Evolutionary conservation across 768 basidiomycete genomes (phyloP), one percentile per base, ranked within the genome.

Genomic region (Pleurotus tuoliensis): DNA sequence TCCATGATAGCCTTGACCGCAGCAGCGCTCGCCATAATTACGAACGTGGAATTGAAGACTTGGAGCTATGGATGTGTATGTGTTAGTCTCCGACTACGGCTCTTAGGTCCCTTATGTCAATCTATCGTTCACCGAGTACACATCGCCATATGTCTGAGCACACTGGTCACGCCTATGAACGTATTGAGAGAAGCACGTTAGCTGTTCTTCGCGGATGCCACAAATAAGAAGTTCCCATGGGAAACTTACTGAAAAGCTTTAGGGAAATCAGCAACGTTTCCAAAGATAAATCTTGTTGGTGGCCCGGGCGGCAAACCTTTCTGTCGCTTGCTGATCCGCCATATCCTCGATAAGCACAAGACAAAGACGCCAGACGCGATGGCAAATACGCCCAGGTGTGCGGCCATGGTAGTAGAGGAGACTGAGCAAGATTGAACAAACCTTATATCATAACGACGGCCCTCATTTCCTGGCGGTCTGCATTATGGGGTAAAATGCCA

Each of bases 1-100:
- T 71, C 69, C 57, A 71, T 43, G 11, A 71, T 47, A n/a, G 69
- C 67, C 44, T 59, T 64, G 22, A 64, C 64, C 18, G 62, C 56
- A 1, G 58, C 41, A 1, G 64, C 56, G 41, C 59, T 58, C 9
- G 63, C 58, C 30, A 71, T 57, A 16, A 71, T 62, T 25, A 71
- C 57, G 13, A 59, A 58, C 4, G 66, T 68, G 0, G 54, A 53
- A n/a, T 59, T 41, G 16, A 62, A 63, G 9, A 67, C 38, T 27
- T 66, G 67, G 4, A 69, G 56, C 64, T 53, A 24, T 20, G 16
- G 24, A 18, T 16, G 43, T 63, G 43, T 63, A 47, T 11, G 16
- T 38, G 20, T 48, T n/a, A 41, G 13, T 8, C n/a, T n/a, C 24
- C 15, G 20, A 16, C 12, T 30, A 9, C 3, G 9, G 25, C 9